Base-by-base conservation (phyloP, 305 asterid genomes). In the Fraxinus angustifolia region DNA sequence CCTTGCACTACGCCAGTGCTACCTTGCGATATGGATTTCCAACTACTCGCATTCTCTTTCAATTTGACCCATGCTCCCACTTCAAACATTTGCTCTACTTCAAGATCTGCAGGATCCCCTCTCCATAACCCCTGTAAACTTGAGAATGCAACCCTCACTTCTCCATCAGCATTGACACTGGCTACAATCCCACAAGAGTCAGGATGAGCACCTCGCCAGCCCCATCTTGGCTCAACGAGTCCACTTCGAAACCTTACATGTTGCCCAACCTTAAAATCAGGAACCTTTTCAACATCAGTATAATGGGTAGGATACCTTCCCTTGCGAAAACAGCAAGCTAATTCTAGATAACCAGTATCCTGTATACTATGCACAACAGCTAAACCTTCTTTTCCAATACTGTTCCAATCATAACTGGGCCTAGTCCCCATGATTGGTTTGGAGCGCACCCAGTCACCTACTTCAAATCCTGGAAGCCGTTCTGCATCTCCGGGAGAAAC, bases 401-500 rank as follows among this genome's bases (percentile, higher is more conserved):
- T 93, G 86, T 89, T 89, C 99, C 99, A 93, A 81, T 95, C 99
- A 84, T 95, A 95, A 86, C 97, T 93, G 23, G 98, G 97, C 83
- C 99, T 91, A 68, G 92, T 86, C 48, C 99, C 97, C 50, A 92
- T 86, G 84, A 89, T 91, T 33, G 95, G 99, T 85, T 92, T 95
- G 45, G 97, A 90, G 34, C 92, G 97, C 83, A 95, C 99, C 99
- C 99, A 95, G 88, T 95, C 98, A 82, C 99, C 99, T 7, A 93
- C 99, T 85, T 93, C 96, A 82, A 92, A 92, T 65, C 93, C 97
- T 21, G 98, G 92, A 77, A 95, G 97, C 80, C 93, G 85, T 84
- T 95, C 99, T 53, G 99, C 97, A 85, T 95, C 99, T 70, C 97
- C 98, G 5, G 99, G 97, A 34, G 99, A 91, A 78, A 95, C 92